A percentile compares a stretch with the other conserved stretches of the same genome.
phyloP scores from a whole-genome alignment of 2,329 filamentous ascomycete genomes.

The Ascochyta rabiei region DNA sequence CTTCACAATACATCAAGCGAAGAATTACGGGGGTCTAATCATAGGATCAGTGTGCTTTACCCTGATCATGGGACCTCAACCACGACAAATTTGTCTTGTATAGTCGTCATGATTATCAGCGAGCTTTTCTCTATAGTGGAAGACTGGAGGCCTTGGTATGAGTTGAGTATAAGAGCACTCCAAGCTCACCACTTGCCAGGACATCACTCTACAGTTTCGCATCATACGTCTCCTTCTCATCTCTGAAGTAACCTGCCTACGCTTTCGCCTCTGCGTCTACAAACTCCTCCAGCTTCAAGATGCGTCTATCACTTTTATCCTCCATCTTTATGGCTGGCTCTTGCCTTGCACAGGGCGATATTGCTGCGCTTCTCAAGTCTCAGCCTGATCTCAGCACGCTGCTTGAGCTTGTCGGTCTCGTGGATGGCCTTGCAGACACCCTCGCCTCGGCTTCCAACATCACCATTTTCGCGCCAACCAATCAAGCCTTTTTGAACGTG shows the following conservation, averaged over 20 bases:
- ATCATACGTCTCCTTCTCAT: neutral
- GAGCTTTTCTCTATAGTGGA: neutral
- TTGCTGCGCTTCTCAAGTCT: constrained; percentile 39
- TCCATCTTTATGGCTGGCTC: constrained; percentile 26
- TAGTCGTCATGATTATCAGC: constrained; percentile 14
- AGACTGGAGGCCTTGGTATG: neutral
- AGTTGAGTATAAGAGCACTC: constrained; percentile 12
- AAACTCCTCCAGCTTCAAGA: constrained; percentile 12
- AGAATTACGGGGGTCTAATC: constrained; percentile 3
- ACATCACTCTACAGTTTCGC: constrained; percentile 3
- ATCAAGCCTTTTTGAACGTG: constrained; percentile 53
- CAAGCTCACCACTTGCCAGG: neutral
- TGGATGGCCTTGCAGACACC: constrained; percentile 47
- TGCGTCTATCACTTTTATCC: constrained; percentile 29
- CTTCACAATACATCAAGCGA: constrained; percentile 7
- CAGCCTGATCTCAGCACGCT: constrained; percentile 43
- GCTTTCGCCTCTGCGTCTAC: neutral
- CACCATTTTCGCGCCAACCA: constrained; percentile 63
- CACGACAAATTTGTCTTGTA: constrained; percentile 9
- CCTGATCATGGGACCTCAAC: constrained; percentile 3
- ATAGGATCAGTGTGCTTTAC: neutral
- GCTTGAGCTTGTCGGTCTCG: constrained; percentile 44
- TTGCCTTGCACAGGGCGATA: constrained; percentile 36
- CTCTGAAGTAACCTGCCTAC: neutral
- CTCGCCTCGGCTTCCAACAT: constrained; percentile 55